Percentiles rank a stretch among this genome's conserved stretches.
These are phyloP conservation scores for Beauveria brongniartii DNA, from an alignment of 2,329 filamentous ascomycete genomes.

Conservation along the genomic window DNA sequence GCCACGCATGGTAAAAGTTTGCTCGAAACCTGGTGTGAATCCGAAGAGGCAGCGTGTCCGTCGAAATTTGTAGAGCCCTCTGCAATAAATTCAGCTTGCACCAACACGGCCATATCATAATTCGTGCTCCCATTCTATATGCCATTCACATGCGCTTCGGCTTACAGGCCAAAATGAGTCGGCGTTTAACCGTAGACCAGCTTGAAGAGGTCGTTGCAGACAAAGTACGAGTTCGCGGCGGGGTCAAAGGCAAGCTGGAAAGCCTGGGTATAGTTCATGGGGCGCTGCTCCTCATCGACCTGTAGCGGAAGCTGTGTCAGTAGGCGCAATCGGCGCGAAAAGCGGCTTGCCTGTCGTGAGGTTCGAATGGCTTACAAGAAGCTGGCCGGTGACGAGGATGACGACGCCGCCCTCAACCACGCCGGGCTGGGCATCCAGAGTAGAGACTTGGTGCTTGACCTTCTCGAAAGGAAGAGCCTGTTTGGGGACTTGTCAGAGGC, in stretches of 20 bases:
- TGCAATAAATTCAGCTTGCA: neutral
- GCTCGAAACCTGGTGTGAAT: neutral
- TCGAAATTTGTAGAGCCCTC: neutral
- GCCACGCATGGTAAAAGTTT: neutral
- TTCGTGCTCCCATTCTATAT: constrained; percentile 1
- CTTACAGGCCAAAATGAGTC: neutral
- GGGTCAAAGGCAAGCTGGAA: constrained; percentile 75
- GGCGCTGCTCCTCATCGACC: constrained; percentile 78
- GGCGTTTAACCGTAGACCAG: constrained; percentile 58
- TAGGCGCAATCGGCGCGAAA: neutral
- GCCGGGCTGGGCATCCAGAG: constrained; percentile 76
- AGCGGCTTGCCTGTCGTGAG: neutral
- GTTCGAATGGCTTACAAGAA: constrained; percentile 55
- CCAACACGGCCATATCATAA: neutral
- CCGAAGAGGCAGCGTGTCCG: neutral
- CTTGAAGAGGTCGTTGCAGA: constrained; percentile 94
- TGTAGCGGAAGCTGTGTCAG: constrained; percentile 27
- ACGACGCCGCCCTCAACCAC: constrained; percentile 59
- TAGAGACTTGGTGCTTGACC: constrained; percentile 69
- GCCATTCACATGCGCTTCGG: neutral
- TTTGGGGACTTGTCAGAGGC: neutral
- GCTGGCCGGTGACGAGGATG: constrained; percentile 79
- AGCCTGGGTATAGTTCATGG: constrained; percentile 84
- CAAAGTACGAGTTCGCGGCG: constrained; percentile 60
- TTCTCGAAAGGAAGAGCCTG: constrained; percentile 73